phyloP scores from a whole-genome alignment of 2,329 filamentous ascomycete genomes.

The Dothiorella sarmentorum region DNA sequence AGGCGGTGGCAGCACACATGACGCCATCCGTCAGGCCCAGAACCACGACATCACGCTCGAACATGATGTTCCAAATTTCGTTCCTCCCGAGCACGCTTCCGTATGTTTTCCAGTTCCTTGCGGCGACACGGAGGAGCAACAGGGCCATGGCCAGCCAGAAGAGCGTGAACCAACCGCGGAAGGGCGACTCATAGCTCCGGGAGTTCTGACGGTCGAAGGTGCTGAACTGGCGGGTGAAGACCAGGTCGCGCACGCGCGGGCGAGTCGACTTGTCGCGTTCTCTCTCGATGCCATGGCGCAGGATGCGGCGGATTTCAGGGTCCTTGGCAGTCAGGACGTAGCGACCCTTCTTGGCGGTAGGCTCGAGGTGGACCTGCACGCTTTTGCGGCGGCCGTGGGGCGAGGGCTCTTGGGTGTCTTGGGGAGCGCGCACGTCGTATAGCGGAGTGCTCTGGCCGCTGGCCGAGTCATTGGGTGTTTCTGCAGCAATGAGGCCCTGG shows the following conservation, averaged over 20 bases:
- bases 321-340: conserved; percentile 51
- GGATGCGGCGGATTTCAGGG: conserved; percentile 46
- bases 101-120: conserved; percentile 64
- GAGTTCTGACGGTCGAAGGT: conserved; percentile 72
- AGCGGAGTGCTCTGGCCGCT: conserved; percentile 7
- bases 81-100: conserved; percentile 67
- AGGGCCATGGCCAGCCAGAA: conserved; percentile 72
- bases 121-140: conserved; percentile 63
- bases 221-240: conserved; percentile 71
- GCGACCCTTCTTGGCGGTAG: conserved; percentile 44
- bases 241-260: conserved; percentile 51
- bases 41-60: conserved; percentile 50
- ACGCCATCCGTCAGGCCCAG: conserved; percentile 61
- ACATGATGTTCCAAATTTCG: conserved; percentile 70
- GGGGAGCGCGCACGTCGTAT: conserved; percentile 13
- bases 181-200: conserved; percentile 62
- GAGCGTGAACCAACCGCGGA: conserved; percentile 75
- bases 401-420: background rate
- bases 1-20: conserved; percentile 64
- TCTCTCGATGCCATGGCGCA: conserved; percentile 42
- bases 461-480: conserved; percentile 21
- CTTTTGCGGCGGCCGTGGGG: conserved; percentile 33
- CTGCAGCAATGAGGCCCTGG: conserved; percentile 19
- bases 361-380: conserved; percentile 47
- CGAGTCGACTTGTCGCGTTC: conserved; percentile 30